A percentile compares a stretch with the other conserved stretches of the same genome.
Conservation (phyloP, 164 flowering plant genomes). For the Hamamelis virginiana region DNA sequence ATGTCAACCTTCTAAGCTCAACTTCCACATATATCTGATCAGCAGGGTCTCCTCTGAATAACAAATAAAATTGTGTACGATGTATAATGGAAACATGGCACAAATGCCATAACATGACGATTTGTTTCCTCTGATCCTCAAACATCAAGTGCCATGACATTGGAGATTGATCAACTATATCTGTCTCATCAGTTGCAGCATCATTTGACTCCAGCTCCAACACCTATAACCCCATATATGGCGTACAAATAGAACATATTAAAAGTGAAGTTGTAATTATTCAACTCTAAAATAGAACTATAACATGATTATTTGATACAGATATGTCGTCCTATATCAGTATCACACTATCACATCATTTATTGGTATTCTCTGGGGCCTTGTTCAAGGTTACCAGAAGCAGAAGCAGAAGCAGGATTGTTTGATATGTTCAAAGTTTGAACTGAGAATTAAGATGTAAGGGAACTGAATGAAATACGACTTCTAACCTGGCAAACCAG, state of each 20-base stretch:
- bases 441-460: background rate
- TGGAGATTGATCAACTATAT: slow-evolving; percentile 34
- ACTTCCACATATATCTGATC: slow-evolving; percentile 87
- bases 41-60: slow-evolving; percentile 70
- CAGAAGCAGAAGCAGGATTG: too few species aligned
- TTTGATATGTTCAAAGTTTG: too few species aligned
- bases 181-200: slow-evolving; percentile 25
- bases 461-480: background rate
- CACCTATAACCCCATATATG: slow-evolving; percentile 39
- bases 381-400: too few species aligned
- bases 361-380: too few species aligned
- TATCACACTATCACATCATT: too few species aligned
- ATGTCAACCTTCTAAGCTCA: slow-evolving; percentile 72
- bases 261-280: background rate
- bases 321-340: too few species aligned
- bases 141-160: slow-evolving; percentile 56
- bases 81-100: slow-evolving; percentile 85
- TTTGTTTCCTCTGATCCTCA: slow-evolving; percentile 70
- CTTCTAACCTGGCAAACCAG: slow-evolving; percentile 78
- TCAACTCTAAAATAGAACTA: too few species aligned
- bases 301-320: too few species aligned
- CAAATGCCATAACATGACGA: slow-evolving; percentile 82
- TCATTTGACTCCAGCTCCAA: slow-evolving; percentile 71
- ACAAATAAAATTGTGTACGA: slow-evolving; percentile 73
- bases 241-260: background rate